Percentiles rank a stretch among this genome's conserved stretches.
Conservation (phyloP, 495 filamentous ascomycete species). For the Penicillium flavigenum region DNA sequence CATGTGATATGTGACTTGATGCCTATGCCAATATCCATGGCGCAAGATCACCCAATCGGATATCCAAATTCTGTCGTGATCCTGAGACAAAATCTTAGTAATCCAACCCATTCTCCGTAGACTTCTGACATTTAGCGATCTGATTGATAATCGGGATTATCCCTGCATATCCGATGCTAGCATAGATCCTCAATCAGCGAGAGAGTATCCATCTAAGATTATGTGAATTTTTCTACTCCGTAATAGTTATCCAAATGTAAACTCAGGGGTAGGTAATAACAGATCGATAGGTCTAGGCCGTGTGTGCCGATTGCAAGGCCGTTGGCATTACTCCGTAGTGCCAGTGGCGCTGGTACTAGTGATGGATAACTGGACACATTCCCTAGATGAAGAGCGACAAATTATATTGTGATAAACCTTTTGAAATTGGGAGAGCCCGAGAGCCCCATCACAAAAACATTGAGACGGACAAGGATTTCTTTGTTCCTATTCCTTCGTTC, state of each 20-base stretch:
- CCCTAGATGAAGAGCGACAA: background rate
- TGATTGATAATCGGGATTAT: background rate
- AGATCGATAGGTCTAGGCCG: background rate
- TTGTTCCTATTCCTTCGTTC: background rate
- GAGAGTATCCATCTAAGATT: background rate
- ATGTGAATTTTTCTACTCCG: background rate
- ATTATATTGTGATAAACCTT: slow-evolving; percentile 6
- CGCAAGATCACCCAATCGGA: no score
- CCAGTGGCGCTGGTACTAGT: slow-evolving; percentile 4
- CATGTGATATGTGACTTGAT: no score
- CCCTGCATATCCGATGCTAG: background rate
- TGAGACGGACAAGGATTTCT: background rate
- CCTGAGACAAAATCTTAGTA: no score
- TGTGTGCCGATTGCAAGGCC: background rate
- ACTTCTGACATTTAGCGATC: no score
- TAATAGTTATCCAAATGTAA: background rate
- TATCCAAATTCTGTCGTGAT: no score
- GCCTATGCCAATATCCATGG: no score
- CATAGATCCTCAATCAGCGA: background rate
- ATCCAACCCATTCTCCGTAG: no score
- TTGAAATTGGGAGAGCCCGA: slow-evolving; percentile 3
- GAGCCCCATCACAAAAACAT: background rate
- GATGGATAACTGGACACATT: background rate
- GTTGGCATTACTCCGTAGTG: background rate
- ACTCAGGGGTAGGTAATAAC: slow-evolving; percentile 3